Conservation (phyloP, 2,329 filamentous ascomycete genomes). For the Sporothrix brasiliensis region DNA sequence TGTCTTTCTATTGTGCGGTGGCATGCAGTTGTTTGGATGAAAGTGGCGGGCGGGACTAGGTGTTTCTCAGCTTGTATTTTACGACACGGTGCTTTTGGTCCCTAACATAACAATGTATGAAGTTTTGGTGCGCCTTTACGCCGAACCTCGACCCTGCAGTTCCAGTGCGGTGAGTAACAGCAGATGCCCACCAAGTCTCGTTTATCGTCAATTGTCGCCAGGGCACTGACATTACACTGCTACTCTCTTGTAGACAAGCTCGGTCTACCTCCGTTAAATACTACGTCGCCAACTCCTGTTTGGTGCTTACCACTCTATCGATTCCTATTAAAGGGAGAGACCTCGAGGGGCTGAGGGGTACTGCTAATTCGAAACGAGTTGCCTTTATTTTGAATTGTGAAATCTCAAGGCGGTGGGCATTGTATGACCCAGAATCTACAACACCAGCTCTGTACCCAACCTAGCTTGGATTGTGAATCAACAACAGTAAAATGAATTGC, state of each 20-base stretch:
- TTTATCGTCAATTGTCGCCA: not conserved
- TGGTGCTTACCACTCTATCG: not conserved
- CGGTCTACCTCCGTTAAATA: not conserved
- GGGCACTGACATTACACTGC: not conserved
- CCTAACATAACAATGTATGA: not conserved
- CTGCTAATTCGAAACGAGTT: not conserved
- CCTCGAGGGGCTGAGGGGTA: not conserved
- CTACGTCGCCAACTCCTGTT: not conserved
- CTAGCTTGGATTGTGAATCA: not conserved
- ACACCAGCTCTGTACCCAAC: not conserved
- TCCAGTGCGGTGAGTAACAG: not conserved
- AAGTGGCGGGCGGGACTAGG: not conserved
- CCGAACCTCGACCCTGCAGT: not conserved
- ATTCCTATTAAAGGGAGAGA: not conserved
- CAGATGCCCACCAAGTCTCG: not conserved
- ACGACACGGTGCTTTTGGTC: not conserved
- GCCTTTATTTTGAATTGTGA: not conserved
- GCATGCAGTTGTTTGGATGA: not conserved
- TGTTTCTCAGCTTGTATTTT: conserved; percentile 5
- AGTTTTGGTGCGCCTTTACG: not conserved
- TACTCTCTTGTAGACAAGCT: not conserved
- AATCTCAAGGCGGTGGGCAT: too few species aligned
- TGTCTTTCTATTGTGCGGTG: not conserved
- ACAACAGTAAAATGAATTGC: not conserved
- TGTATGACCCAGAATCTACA: not conserved